These are phyloP conservation scores for Goniomonas avonlea DNA, from an alignment of 78 protist genomes.

Conservation along the genomic window DNA sequence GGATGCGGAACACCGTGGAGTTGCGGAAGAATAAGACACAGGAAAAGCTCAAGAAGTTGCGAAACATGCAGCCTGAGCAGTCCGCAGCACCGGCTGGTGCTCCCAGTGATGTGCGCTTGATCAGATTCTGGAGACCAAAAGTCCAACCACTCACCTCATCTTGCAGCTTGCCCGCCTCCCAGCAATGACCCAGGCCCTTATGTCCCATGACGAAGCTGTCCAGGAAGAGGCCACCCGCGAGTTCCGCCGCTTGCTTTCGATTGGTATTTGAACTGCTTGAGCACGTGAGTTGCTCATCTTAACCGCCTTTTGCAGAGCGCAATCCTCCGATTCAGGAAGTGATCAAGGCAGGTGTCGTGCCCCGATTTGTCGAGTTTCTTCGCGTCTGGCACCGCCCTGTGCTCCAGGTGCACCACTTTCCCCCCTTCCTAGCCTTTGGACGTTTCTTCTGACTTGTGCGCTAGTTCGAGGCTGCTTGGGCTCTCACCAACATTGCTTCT, in stretches of 20 bases:
- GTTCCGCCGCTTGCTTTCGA: conserved; percentile 79
- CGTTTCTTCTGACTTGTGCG: neutral
- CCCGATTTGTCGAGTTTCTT: conserved; percentile 77
- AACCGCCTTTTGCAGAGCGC: conserved; percentile 41
- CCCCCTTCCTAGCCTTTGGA: neutral
- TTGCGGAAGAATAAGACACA: conserved; percentile 74
- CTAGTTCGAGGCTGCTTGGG: conserved; percentile 93
- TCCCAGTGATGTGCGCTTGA: neutral
- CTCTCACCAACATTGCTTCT: conserved; percentile 95
- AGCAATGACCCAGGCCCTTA: neutral
- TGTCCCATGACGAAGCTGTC: neutral
- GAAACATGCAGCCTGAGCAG: neutral
- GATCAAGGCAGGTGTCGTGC: conserved; percentile 77
- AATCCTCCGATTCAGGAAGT: conserved; percentile 90
- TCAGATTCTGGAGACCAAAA: neutral
- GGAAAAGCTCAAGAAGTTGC: conserved; percentile 55
- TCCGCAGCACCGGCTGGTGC: neutral
- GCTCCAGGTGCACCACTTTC: conserved; percentile 43
- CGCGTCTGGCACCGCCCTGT: conserved; percentile 27
- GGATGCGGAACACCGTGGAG: conserved; percentile 55
- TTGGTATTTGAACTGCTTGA: conserved; percentile 33
- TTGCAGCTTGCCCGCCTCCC: neutral
- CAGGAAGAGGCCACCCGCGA: conserved; percentile 7
- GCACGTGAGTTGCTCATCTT: neutral
- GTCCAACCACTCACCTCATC: neutral